Conservation (phyloP, 148 eudicot species). For the Vaccinium macrocarpon region DNA sequence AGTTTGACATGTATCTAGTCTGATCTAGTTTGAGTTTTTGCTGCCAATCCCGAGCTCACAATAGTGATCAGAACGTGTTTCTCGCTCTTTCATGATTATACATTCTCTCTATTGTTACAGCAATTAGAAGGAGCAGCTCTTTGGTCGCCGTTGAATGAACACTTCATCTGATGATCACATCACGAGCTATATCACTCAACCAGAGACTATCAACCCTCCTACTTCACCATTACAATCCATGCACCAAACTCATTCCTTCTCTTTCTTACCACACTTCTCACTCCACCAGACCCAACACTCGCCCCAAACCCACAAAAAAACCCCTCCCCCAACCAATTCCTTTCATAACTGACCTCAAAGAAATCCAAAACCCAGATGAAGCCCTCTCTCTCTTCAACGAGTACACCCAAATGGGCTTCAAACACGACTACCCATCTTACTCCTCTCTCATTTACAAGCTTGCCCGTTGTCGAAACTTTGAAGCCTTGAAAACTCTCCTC, state of each 20-base stretch:
- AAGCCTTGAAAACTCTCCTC: conserved; percentile 47
- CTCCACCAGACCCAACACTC: neutral
- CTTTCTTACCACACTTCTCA: conserved; percentile 14
- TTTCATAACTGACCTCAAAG: conserved; percentile 57
- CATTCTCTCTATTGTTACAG: too few species aligned
- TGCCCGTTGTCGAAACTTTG: conserved; percentile 53
- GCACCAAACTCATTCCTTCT: neutral
- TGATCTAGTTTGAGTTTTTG: too few species aligned
- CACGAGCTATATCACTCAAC: neutral
- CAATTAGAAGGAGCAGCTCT: too few species aligned
- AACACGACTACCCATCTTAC: conserved; percentile 86
- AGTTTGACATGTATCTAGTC: too few species aligned
- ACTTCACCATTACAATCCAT: neutral
- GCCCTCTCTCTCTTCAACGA: conserved; percentile 53
- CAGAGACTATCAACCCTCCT: neutral
- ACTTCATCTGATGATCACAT: conserved; percentile 11
- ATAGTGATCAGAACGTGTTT: too few species aligned
- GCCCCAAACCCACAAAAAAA: conserved; percentile 15
- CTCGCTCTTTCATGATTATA: too few species aligned
- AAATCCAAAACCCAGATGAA: conserved; percentile 56
- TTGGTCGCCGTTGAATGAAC: neutral
- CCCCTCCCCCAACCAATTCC: conserved; percentile 46
- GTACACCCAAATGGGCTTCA: conserved; percentile 51
- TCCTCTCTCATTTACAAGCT: conserved; percentile 83
- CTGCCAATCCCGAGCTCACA: too few species aligned